Evolutionary conservation across 805 yeast species (phyloP).

Genomic region (Dipodascus geniculatus): DNA sequence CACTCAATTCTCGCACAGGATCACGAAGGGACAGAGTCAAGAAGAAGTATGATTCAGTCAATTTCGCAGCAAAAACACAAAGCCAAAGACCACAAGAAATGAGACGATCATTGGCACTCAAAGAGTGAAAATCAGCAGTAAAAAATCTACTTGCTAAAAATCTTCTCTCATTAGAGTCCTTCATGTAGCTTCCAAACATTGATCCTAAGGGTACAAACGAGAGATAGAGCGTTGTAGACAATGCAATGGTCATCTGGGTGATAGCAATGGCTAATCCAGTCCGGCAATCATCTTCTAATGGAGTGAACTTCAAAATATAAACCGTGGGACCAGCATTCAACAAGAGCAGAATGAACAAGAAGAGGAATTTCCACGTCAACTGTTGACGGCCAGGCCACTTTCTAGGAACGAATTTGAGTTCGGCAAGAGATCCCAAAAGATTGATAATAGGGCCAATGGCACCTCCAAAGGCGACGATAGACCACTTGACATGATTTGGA

Average conservation of each 20-base stretch:
- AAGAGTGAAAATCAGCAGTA: slow-evolving; percentile 44
- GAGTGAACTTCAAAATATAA: slow-evolving; percentile 35
- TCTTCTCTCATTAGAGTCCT: slow-evolving; percentile 15
- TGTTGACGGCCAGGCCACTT: slow-evolving; percentile 64
- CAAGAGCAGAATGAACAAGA: slow-evolving; percentile 32
- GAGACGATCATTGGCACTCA: slow-evolving; percentile 41
- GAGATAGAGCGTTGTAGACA: slow-evolving; percentile 42
- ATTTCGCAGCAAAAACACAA: slow-evolving; percentile 54
- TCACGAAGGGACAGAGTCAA: slow-evolving; percentile 61
- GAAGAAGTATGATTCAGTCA: slow-evolving; percentile 68
- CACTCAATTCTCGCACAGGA: slow-evolving; percentile 57
- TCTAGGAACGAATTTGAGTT: slow-evolving; percentile 56
- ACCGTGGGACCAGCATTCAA: slow-evolving; percentile 40
- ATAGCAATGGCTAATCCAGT: slow-evolving; percentile 32
- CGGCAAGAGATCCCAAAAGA: slow-evolving; percentile 43
- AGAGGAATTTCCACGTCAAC: slow-evolving; percentile 34
- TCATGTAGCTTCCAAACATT: slow-evolving; percentile 35
- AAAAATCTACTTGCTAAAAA: slow-evolving; percentile 44
- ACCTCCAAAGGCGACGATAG: slow-evolving; percentile 61
- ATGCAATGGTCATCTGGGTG: slow-evolving; percentile 44
- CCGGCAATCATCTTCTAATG: slow-evolving; percentile 25
- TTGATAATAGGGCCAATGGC: slow-evolving; percentile 46
- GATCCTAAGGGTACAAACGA: slow-evolving; percentile 51
- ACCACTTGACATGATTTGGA: slow-evolving; percentile 38
- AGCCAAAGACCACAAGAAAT: slow-evolving; percentile 64